Percentiles rank a stretch among this genome's conserved stretches.
These are phyloP conservation scores for Jamesozyma piceae DNA, from an alignment of 805 yeast species.

Conservation along the genomic window DNA sequence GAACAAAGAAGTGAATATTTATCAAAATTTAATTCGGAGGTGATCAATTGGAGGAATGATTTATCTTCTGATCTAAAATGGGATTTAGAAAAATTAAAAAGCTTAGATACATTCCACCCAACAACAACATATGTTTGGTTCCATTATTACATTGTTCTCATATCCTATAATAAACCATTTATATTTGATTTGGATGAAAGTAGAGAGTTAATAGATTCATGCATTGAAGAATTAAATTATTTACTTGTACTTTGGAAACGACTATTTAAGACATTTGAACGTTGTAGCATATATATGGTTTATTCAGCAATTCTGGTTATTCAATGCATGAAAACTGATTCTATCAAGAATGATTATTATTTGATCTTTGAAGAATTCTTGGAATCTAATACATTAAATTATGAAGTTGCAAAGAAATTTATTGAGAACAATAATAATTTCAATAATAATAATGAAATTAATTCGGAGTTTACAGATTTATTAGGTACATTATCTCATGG, in stretches of 20 bases:
- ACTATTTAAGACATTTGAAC: conserved; percentile 15
- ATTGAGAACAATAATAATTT: conserved; percentile 11
- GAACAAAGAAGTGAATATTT: conserved; percentile 31
- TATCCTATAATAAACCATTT: conserved; percentile 51
- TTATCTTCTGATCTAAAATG: conserved; percentile 40
- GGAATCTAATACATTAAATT: conserved; percentile 17
- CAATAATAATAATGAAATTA: conserved; percentile 11
- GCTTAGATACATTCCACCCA: conserved; percentile 37
- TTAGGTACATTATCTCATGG: conserved; percentile 24
- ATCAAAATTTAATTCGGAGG: conserved; percentile 37
- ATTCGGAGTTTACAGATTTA: conserved; percentile 16
- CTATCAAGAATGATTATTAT: conserved; percentile 11
- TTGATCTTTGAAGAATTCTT: conserved; percentile 15
- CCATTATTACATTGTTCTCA: conserved; percentile 45
- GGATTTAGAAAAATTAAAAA: conserved; percentile 32
- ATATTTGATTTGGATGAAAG: conserved; percentile 24
- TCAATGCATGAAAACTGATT: conserved; percentile 23
- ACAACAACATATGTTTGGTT: conserved; percentile 40
- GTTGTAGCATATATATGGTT: conserved; percentile 22
- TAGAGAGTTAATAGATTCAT: conserved; percentile 16
- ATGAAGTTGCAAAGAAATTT: conserved; percentile 23
- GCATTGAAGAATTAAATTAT: conserved; percentile 19
- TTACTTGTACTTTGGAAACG: conserved; percentile 16
- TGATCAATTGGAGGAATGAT: conserved; percentile 38
- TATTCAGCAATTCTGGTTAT: conserved; percentile 22